A percentile compares a stretch with the other conserved stretches of the same genome.
These are phyloP conservation scores for Boletus vinaceobasis DNA, from an alignment of 768 basidiomycete genomes.

Conservation along the genomic window DNA sequence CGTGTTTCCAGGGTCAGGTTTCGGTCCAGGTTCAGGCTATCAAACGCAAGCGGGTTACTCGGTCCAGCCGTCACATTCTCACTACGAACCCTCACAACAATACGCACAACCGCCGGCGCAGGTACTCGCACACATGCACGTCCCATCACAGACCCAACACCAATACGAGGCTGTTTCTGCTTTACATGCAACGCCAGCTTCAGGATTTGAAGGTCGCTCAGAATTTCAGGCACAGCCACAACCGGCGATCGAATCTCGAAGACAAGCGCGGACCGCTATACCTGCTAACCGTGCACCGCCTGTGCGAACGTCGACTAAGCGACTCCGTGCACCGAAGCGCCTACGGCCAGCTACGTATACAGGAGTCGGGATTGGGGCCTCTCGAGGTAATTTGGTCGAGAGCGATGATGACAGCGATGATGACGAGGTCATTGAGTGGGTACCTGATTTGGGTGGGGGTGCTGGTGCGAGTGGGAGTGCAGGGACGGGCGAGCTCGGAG, in stretches of 20 bases:
- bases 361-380: background rate
- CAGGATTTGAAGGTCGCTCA: background rate
- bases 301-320: slow-evolving; percentile 17
- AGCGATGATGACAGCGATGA: slow-evolving; percentile 33
- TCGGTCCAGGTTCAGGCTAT: background rate
- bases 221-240: background rate
- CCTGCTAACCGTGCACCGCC: background rate
- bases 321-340: slow-evolving; percentile 23
- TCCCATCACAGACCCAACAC: slow-evolving; percentile 10
- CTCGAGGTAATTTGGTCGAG: slow-evolving; percentile 6
- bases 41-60: slow-evolving; percentile 1
- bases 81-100: slow-evolving; percentile 9
- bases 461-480: background rate
- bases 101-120: slow-evolving; percentile 6
- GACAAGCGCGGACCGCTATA: background rate
- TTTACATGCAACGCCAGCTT: background rate
- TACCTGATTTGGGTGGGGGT: slow-evolving; percentile 8
- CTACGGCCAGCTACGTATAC: slow-evolving; percentile 3
- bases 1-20: background rate
- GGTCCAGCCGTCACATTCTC: slow-evolving; percentile 1
- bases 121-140: background rate
- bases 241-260: background rate
- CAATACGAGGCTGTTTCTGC: slow-evolving; percentile 1
- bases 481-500: background rate
- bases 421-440: slow-evolving; percentile 26